Conservation (phyloP, 306 rosid species). For the Crotalaria pallida region DNA sequence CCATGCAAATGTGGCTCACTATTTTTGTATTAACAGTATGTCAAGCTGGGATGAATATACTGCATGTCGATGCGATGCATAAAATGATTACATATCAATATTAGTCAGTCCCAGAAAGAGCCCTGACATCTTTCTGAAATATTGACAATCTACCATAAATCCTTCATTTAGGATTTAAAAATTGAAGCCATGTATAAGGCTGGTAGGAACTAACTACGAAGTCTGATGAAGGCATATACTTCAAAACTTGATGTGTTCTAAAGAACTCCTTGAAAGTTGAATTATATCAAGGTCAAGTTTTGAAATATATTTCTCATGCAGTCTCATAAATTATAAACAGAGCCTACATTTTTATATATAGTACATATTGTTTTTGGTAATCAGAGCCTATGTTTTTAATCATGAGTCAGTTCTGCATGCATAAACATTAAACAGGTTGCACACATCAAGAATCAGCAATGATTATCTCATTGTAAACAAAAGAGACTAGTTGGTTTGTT, state of each 20-base stretch:
- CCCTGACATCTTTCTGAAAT: background rate
- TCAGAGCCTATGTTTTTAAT: background rate
- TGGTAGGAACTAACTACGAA: slow-evolving; percentile 6
- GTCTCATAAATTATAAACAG: background rate
- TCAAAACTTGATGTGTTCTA: too few relatives aligned
- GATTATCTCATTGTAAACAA: background rate
- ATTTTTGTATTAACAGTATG: too few relatives aligned
- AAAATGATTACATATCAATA: background rate
- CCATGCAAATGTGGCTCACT: background rate
- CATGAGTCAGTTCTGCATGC: slow-evolving; percentile 9
- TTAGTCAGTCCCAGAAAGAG: background rate
- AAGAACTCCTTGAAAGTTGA: too few relatives aligned
- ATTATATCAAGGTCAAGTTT: too few relatives aligned
- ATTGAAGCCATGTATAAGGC: background rate
- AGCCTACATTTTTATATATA: background rate
- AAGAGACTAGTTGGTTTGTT: background rate
- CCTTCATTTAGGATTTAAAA: background rate
- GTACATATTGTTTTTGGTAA: too few relatives aligned
- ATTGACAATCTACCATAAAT: background rate
- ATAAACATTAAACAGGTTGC: slow-evolving; percentile 12
- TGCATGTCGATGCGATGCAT: background rate
- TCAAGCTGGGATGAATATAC: too few relatives aligned
- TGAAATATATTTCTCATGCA: background rate
- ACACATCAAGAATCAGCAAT: slow-evolving; percentile 1
- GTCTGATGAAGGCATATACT: slow-evolving; percentile 30